Percentiles rank a stretch among this genome's conserved stretches.
Evolutionary conservation across 495 filamentous ascomycete species (phyloP).

Genomic region (Chaetomium cochliodes): DNA sequence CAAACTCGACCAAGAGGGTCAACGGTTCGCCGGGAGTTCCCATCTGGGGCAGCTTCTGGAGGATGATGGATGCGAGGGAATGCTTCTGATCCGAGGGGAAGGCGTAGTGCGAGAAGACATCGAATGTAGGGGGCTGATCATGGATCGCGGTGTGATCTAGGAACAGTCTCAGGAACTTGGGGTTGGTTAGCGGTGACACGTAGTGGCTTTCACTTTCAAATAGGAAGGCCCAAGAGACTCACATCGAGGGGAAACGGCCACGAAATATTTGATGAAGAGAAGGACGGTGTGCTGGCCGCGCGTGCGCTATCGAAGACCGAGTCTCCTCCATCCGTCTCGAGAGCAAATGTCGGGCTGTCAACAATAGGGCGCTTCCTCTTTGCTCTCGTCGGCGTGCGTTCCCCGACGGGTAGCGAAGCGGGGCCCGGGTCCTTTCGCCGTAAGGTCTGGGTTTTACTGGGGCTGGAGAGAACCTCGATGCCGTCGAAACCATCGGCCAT

Average conservation of each 20-base stretch:
- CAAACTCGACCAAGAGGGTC: slow-evolving; percentile 45
- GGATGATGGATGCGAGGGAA: slow-evolving; percentile 45
- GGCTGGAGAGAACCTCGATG: slow-evolving; percentile 49
- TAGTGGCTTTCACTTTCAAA: neutral
- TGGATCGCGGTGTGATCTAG: slow-evolving; percentile 43
- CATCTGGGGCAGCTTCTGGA: slow-evolving; percentile 43
- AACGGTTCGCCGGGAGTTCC: slow-evolving; percentile 39
- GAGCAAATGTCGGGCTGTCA: slow-evolving; percentile 50
- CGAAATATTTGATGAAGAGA: neutral
- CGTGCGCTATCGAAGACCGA: neutral
- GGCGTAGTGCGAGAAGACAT: slow-evolving; percentile 42
- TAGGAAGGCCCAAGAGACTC: slow-evolving; percentile 15
- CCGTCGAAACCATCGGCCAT: slow-evolving; percentile 56
- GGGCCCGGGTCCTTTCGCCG: slow-evolving; percentile 38
- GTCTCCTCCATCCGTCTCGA: slow-evolving; percentile 45
- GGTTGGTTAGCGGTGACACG: slow-evolving; percentile 17
- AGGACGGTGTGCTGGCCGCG: neutral
- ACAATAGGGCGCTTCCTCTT: slow-evolving; percentile 52
- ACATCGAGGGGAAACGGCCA: slow-evolving; percentile 39
- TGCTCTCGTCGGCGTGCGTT: slow-evolving; percentile 50
- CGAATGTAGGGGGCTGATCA: slow-evolving; percentile 42
- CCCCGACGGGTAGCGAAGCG: slow-evolving; percentile 37
- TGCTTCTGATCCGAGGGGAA: slow-evolving; percentile 43
- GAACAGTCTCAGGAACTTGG: slow-evolving; percentile 45
- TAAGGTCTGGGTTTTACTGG: slow-evolving; percentile 40